Conservation (phyloP, 228 moss, liverwort and hornwort species). For the Sphagnum fallax region DNA sequence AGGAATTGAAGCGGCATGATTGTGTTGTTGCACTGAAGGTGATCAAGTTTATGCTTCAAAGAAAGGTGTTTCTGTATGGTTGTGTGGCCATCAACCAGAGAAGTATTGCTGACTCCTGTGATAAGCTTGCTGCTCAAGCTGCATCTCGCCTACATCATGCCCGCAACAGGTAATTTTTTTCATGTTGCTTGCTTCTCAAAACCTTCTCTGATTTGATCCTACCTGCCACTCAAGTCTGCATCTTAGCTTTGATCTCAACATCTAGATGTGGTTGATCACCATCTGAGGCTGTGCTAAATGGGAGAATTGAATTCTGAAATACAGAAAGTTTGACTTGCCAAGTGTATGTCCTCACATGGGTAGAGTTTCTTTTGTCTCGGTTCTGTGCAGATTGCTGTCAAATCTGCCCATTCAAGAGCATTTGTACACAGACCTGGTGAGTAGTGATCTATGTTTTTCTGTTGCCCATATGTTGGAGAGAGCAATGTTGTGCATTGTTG, state of each 20-base stretch:
- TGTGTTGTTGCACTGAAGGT: conserved; percentile 52
- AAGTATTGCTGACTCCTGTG: conserved; percentile 66
- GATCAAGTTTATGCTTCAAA: conserved; percentile 55
- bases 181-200: neutral
- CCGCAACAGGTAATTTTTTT: conserved; percentile 22
- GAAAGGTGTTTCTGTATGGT: conserved; percentile 71
- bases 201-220: neutral
- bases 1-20: conserved; percentile 36
- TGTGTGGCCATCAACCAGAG: conserved; percentile 87
- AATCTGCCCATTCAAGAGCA: conserved; percentile 66
- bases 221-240: neutral
- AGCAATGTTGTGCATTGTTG: too few species aligned
- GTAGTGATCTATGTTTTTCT: neutral
- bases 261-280: neutral
- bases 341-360: neutral
- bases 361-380: neutral
- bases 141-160: conserved; percentile 58
- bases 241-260: neutral
- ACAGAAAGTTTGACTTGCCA: too few species aligned
- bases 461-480: too few species aligned
- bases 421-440: conserved; percentile 36
- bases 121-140: conserved; percentile 63
- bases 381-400: conserved; percentile 34
- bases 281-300: neutral
- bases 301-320: neutral